Percentiles rank a stretch among this genome's conserved stretches.
phyloP scores from a whole-genome alignment of 371 early-diverging fungal species.

The Mortierella sp. region DNA sequence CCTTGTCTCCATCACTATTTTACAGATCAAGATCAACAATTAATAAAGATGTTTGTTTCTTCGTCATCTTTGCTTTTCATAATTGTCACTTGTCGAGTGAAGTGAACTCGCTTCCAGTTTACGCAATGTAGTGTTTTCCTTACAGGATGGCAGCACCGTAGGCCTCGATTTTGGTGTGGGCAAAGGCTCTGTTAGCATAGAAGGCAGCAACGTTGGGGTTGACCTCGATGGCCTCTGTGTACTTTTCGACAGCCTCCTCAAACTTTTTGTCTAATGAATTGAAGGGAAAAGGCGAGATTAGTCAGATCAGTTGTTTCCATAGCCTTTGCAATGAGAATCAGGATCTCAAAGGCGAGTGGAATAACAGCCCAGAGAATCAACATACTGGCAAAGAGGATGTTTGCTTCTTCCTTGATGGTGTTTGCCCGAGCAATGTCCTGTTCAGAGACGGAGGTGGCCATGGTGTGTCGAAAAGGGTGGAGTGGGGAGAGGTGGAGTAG shows the following conservation, averaged over 20 bases:
- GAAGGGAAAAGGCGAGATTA: background rate
- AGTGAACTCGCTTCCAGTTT: background rate
- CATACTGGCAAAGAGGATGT: slow-evolving; percentile 79
- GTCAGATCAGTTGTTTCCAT: background rate
- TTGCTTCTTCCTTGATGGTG: slow-evolving; percentile 82
- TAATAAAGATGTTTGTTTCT: background rate
- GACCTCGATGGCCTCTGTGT: slow-evolving; percentile 86
- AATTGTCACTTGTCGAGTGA: background rate
- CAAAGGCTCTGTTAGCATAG: slow-evolving; percentile 95
- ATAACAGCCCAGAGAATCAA: no score
- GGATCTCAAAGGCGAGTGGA: background rate
- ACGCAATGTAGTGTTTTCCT: slow-evolving; percentile 9
- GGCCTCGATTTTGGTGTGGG: slow-evolving; percentile 88
- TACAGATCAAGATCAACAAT: slow-evolving; percentile 8
- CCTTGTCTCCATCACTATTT: slow-evolving; percentile 86
- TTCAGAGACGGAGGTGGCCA: slow-evolving; percentile 58
- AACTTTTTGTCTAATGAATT: slow-evolving; percentile 75
- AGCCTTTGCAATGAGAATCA: background rate
- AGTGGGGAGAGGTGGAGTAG: background rate
- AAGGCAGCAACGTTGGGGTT: slow-evolving; percentile 89
- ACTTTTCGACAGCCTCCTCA: slow-evolving; percentile 87
- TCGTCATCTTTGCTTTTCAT: background rate
- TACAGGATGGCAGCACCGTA: slow-evolving; percentile 92
- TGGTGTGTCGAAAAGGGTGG: slow-evolving; percentile 4
- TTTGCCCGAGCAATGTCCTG: slow-evolving; percentile 70